A percentile compares a stretch with the other conserved stretches of the same genome.
Conservation (phyloP, 768 basidiomycete species). For the Neoboletus brunneissimus region DNA sequence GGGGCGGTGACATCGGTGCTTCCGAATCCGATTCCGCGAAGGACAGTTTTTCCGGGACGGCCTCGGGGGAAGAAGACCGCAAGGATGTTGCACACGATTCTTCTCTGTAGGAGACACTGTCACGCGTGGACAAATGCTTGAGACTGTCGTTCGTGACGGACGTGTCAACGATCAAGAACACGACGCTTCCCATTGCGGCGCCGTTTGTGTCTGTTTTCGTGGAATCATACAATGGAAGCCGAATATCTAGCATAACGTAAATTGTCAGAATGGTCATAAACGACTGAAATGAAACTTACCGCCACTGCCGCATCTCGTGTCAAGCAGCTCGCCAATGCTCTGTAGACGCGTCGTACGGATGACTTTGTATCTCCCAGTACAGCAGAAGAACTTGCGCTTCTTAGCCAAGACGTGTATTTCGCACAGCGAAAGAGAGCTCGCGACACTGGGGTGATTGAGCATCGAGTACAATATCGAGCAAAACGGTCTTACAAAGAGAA, state of each 20-base stretch:
- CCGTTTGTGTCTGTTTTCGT: conserved; percentile 28
- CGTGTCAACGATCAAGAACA: conserved; percentile 23
- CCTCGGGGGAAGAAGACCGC: conserved; percentile 19
- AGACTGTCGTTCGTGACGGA: conserved; percentile 14
- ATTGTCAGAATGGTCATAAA: conserved; percentile 27
- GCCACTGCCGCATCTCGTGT: conserved; percentile 25
- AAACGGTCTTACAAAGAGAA: conserved; percentile 25
- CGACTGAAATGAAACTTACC: conserved; percentile 32
- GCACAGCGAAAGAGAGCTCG: conserved; percentile 22
- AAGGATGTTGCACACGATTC: conserved; percentile 12
- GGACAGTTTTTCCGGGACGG: conserved; percentile 21
- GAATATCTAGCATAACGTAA: conserved; percentile 31
- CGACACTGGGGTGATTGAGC: conserved; percentile 18
- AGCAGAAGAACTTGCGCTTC: conserved; percentile 30
- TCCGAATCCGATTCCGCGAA: conserved; percentile 18
- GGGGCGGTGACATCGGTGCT: conserved; percentile 19
- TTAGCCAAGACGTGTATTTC: conserved; percentile 28
- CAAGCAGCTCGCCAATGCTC: conserved; percentile 23
- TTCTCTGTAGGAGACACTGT: conserved; percentile 16
- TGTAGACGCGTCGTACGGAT: conserved; percentile 31
- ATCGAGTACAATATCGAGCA: not conserved
- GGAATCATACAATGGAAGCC: conserved; percentile 34
- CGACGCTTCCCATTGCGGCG: conserved; percentile 27
- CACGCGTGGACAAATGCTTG: conserved; percentile 16
- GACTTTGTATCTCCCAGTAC: conserved; percentile 25